These are phyloP conservation scores for Abortiporus biennis DNA, from an alignment of 1,284 basidiomycete species.

Conservation along the genomic window DNA sequence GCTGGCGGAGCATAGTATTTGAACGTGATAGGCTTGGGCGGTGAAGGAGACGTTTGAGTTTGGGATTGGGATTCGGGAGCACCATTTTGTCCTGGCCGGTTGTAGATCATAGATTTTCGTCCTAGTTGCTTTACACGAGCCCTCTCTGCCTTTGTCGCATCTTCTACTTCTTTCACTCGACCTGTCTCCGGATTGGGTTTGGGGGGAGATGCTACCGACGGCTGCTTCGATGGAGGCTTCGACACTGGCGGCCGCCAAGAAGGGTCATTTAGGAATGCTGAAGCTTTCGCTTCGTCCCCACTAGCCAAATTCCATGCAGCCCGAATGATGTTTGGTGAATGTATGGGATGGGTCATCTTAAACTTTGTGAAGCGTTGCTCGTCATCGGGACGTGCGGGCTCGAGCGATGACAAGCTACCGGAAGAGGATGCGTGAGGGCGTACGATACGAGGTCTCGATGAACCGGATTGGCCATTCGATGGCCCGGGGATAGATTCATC, in stretches of 20 bases:
- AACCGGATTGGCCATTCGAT: slow-evolving; percentile 30
- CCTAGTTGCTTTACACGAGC: slow-evolving; percentile 63
- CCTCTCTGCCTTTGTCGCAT: slow-evolving; percentile 57
- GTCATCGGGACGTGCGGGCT: slow-evolving; percentile 15
- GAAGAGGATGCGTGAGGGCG: slow-evolving; percentile 21
- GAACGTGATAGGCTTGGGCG: too few relatives aligned
- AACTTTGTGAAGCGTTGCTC: slow-evolving; percentile 49
- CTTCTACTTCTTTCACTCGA: slow-evolving; percentile 62
- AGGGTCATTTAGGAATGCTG: slow-evolving; percentile 48
- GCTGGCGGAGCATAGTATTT: slow-evolving; percentile 31
- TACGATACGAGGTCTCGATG: slow-evolving; percentile 46
- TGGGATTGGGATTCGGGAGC: slow-evolving; percentile 26
- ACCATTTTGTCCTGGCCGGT: background rate
- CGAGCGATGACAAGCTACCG: slow-evolving; percentile 7
- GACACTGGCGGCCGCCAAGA: slow-evolving; percentile 37
- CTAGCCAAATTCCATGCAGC: slow-evolving; percentile 59
- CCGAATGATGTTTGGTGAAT: slow-evolving; percentile 38
- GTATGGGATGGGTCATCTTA: slow-evolving; percentile 51
- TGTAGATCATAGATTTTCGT: slow-evolving; percentile 70
- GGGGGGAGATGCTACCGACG: slow-evolving; percentile 20
- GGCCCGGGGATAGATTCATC: slow-evolving; percentile 58
- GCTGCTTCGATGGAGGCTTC: too few relatives aligned
- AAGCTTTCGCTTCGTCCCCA: slow-evolving; percentile 55
- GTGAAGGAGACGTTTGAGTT: slow-evolving; percentile 9
- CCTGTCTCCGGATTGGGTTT: slow-evolving; percentile 35